phyloP scores from a whole-genome alignment of 495 filamentous ascomycete species.

The Penicillium macrosclerotiorum region DNA sequence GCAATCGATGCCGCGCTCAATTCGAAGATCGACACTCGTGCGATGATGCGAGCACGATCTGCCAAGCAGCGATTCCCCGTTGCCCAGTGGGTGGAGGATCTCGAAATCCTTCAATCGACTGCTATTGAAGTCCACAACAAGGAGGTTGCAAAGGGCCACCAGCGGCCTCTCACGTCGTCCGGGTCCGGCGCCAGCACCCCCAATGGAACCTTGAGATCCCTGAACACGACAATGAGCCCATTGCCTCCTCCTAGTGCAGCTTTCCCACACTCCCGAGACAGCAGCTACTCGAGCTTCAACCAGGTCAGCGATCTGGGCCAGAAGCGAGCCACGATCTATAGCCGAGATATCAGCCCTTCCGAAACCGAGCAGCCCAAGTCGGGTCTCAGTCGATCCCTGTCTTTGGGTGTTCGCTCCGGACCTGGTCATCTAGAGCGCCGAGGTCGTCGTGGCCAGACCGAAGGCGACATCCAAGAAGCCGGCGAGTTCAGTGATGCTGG shows the following conservation, averaged over 20 bases:
- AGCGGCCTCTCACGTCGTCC: conserved; percentile 32
- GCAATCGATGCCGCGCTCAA: conserved; percentile 67
- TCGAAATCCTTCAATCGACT: conserved; percentile 59
- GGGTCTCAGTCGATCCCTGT: conserved; percentile 39
- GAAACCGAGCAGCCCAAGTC: conserved; percentile 37
- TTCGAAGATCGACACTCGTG: conserved; percentile 56
- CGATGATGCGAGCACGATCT: conserved; percentile 70
- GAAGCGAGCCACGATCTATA: conserved; percentile 47
- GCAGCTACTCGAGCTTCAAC: conserved; percentile 33
- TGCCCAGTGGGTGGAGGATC: conserved; percentile 63
- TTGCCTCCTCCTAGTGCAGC: conserved; percentile 45
- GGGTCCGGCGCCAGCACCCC: conserved; percentile 38
- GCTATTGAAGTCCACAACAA: conserved; percentile 48
- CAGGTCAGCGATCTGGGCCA: conserved; percentile 46
- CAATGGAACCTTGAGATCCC: conserved; percentile 26
- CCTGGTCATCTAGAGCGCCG: conserved; percentile 41
- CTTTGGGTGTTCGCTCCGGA: conserved; percentile 44
- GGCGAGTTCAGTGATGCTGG: conserved; percentile 17
- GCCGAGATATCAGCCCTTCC: conserved; percentile 34
- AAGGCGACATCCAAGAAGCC: conserved; percentile 18
- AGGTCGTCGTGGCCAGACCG: conserved; percentile 27
- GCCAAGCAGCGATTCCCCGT: conserved; percentile 76
- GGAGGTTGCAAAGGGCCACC: conserved; percentile 32
- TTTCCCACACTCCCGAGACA: conserved; percentile 25
- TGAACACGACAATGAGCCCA: conserved; percentile 21